Evolutionary conservation across 2,329 filamentous ascomycete genomes (phyloP).

Genomic region (Saccharata proteae): DNA sequence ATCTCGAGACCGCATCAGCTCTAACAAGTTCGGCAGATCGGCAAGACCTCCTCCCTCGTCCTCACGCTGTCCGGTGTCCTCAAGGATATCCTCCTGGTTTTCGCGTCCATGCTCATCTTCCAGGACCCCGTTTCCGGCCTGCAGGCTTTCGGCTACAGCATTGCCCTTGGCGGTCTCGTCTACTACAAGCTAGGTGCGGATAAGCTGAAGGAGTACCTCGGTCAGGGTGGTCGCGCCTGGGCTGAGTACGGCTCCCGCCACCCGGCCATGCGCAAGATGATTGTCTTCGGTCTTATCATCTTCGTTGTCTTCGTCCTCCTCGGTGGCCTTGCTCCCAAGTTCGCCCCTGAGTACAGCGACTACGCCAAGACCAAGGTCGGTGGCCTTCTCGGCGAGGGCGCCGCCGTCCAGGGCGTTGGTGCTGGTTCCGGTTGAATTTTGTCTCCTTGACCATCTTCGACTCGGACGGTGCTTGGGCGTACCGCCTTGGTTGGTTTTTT

Average conservation of each 20-base stretch:
- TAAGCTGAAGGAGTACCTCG: constrained; percentile 67
- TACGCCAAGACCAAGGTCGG: constrained; percentile 23
- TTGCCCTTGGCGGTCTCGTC: constrained; percentile 65
- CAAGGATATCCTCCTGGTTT: constrained; percentile 76
- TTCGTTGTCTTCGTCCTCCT: constrained; percentile 59
- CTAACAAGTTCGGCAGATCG: constrained; percentile 46
- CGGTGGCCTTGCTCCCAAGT: constrained; percentile 31
- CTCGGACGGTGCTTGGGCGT: no score
- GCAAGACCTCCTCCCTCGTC: constrained; percentile 75
- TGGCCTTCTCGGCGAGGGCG: constrained; percentile 21
- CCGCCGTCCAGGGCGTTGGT: no score
- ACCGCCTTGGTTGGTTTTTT: no score
- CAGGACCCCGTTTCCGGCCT: constrained; percentile 60
- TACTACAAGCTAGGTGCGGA: constrained; percentile 82
- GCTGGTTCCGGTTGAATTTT: no score
- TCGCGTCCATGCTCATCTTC: constrained; percentile 72
- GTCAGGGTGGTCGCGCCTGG: constrained; percentile 65
- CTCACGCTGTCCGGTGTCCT: constrained; percentile 79
- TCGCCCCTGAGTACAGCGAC: constrained; percentile 24
- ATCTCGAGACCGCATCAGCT: not conserved
- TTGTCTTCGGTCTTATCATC: constrained; percentile 53
- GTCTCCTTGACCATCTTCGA: no score
- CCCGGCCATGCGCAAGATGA: constrained; percentile 65
- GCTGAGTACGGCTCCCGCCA: constrained; percentile 70
- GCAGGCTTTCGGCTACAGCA: constrained; percentile 74